Conservation (phyloP, 2,329 filamentous ascomycete genomes). For the Aspergillaceae sp. region DNA sequence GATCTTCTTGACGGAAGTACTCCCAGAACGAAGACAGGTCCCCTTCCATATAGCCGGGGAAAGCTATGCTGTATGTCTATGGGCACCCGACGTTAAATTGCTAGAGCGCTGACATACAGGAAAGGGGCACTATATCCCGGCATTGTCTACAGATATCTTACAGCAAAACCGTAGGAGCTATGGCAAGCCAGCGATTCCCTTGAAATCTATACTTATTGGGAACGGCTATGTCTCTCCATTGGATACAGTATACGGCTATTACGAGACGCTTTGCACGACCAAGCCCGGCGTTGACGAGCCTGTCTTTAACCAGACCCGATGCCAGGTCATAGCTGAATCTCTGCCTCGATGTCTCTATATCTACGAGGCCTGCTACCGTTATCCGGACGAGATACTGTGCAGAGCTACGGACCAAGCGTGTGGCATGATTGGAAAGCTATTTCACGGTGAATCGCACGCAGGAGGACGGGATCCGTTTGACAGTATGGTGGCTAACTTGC, state of each 20-base stretch:
- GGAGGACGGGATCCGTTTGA: slow-evolving; percentile 18
- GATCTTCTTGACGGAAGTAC: slow-evolving; percentile 39
- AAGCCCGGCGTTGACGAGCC: slow-evolving; percentile 36
- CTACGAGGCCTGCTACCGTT: slow-evolving; percentile 23
- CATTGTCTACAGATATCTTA: slow-evolving; percentile 37
- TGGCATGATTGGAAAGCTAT: slow-evolving; percentile 8
- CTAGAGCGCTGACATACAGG: background rate
- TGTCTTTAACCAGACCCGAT: slow-evolving; percentile 39
- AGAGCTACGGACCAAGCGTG: slow-evolving; percentile 10
- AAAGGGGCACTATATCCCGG: slow-evolving; percentile 43
- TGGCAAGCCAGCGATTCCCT: slow-evolving; percentile 33
- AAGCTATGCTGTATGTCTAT: slow-evolving; percentile 35
- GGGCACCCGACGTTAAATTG: slow-evolving; percentile 2
- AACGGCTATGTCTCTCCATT: slow-evolving; percentile 40
- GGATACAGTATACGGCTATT: slow-evolving; percentile 37
- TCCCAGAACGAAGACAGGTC: slow-evolving; percentile 31
- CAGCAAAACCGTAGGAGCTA: slow-evolving; percentile 37
- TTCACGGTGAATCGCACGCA: slow-evolving; percentile 12
- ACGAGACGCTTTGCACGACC: slow-evolving; percentile 41
- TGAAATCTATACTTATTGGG: slow-evolving; percentile 40
- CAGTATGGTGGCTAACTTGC: slow-evolving; percentile 8
- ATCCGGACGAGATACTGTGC: slow-evolving; percentile 14
- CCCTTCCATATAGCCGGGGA: slow-evolving; percentile 44
- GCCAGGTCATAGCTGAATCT: slow-evolving; percentile 39
- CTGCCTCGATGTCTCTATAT: slow-evolving; percentile 41